Evolutionary conservation across 2,329 filamentous ascomycete genomes (phyloP), one percentile per base, ranked within the genome.

Genomic region (Fusarium phyllophilum): DNA sequence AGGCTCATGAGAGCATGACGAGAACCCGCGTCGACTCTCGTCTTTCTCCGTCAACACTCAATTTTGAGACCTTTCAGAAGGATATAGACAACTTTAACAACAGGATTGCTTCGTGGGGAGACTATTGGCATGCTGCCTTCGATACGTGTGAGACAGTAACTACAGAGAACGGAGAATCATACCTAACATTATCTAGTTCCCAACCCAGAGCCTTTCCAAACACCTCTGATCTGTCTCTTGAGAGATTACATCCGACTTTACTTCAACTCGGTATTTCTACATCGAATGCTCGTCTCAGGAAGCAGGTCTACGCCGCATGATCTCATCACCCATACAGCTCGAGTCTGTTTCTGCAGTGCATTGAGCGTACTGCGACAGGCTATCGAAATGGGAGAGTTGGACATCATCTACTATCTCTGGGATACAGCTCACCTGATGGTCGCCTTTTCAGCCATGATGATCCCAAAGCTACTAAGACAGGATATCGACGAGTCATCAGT

Each of bases 321-420:
- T 8, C 24, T 39, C 5, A 45, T 39, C 18, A 20, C 18, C 0
- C 58, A 51, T 6, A 54, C 58, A 6, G 31, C 36, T 20, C n/a
- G 44, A 5, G 2, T 65, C 1, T 65, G 63, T n/a, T 64, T n/a
- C 13, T 65, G 34, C 6, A 65, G 60, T 20, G 60, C 29, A 14
- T 29, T 65, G 6, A 33, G 41, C 3, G 15, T 66, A 14, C 17
- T 66, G 13, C 39, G 44, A 11, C 59, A 41, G 9, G 34, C n/a
- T 7, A 18, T 56, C 15, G n/a, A 29, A 11, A 18, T 66, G 4
- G 59, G 60, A 5, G 34, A 56, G 13, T 11, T 48, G 2, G 49
- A 46, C 3, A 22, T 18, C 9, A 31, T 66, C 8, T 65, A 48
- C 29, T 66, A 66, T 18, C 48, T 66, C 11, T 66, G 63, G 63